phyloP scores from a whole-genome alignment of 2,329 filamentous ascomycete genomes.

The Ceratocystis cubensis region DNA sequence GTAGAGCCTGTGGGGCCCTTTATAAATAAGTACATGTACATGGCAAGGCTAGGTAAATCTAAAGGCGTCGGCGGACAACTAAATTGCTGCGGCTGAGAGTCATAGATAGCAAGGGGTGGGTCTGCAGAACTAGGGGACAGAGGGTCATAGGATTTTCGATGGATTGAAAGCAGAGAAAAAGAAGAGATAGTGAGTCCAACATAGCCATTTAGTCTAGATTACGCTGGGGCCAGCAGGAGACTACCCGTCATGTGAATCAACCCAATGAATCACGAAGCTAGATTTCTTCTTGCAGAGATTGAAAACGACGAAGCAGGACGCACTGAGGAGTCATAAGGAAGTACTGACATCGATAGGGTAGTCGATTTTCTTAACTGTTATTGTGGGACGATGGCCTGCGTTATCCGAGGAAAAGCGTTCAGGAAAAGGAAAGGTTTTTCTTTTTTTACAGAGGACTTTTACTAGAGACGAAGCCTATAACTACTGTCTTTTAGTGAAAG shows the following conservation, averaged over 20 bases:
- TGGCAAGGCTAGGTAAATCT: background rate
- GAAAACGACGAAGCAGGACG: background rate
- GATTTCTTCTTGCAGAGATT: background rate
- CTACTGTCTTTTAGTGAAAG: background rate
- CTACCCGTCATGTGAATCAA: background rate
- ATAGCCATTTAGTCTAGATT: background rate
- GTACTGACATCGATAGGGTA: background rate
- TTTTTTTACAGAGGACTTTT: background rate
- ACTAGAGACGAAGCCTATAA: background rate
- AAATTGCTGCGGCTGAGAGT: slow-evolving; percentile 4
- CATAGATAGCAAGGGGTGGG: slow-evolving; percentile 6
- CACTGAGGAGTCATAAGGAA: background rate
- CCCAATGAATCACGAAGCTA: background rate
- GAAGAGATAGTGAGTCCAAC: background rate
- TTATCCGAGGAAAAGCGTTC: background rate
- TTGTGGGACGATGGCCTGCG: background rate
- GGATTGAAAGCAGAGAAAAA: background rate
- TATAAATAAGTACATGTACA: background rate
- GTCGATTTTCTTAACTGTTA: background rate
- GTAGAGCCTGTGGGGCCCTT: background rate
- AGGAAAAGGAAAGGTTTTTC: background rate
- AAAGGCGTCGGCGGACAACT: background rate
- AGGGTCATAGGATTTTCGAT: background rate
- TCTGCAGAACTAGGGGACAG: background rate
- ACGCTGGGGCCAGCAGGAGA: background rate